Evolutionary conservation across 1,284 basidiomycete genomes (phyloP), one percentile per base, ranked within the genome.

Genomic region (Trametes versicolor): DNA sequence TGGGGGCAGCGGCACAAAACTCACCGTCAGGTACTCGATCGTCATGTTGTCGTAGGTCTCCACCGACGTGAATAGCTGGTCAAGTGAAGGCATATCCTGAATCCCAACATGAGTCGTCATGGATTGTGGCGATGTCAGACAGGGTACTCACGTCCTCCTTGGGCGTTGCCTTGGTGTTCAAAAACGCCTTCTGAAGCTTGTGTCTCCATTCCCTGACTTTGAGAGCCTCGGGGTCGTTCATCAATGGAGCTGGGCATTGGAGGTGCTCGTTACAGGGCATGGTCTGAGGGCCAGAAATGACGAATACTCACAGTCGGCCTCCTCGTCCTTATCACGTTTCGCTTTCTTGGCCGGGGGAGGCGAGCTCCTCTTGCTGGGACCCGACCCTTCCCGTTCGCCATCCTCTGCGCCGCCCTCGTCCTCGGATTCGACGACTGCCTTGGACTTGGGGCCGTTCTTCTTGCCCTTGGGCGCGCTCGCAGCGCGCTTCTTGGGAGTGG

Each of bases 181-280:
- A 82, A 84, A 98, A 97, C 0, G 89, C 91, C 72, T 95, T 93
- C 79, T 98, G 96, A 7, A 97, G 87, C 78, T 89, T 92, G 78
- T 96, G 94, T 72, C 95, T 85, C 95, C 95, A 96, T 62, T 93
- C 91, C 71, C 90, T 89, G 73, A 95, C 93, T 73, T 88, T 90
- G 60, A 82, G 67, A 32, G 92, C 92, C 73, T 95, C 93, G 1
- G 88, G 88, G 77, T 96, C 92, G 54, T 77, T 65, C 29, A 54
- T 50, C 15, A 71, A 56, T 37, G 70, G 55, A 55, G 71, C 54
- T 65, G 67, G 55, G 55, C n/a, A 27, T 43, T 52, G 52, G 70
- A 8, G 9, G 17, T 2, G 9, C 27, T 50, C 29, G n/a, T 17
- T 27, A 58, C 45, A 62, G 52, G 19, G 37, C 64, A 45, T 8